phyloP scores from a whole-genome alignment of 208 protist species.

The Leishmania martiniquensis region DNA sequence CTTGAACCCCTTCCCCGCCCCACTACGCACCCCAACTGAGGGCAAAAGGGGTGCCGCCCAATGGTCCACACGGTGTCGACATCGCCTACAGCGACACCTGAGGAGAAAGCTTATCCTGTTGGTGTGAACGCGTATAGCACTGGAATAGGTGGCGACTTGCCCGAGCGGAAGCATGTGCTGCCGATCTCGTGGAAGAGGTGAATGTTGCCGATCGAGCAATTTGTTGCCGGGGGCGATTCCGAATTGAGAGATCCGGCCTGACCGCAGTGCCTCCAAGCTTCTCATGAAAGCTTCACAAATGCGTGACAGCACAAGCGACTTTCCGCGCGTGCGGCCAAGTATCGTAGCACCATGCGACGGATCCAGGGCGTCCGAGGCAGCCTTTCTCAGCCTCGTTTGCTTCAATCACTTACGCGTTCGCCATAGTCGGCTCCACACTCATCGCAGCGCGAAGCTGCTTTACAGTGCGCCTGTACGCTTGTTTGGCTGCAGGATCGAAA shows the following conservation, averaged over 20 bases:
- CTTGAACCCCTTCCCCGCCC: slow-evolving; percentile 28
- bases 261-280: slow-evolving; percentile 14
- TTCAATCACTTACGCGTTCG: too few relatives aligned
- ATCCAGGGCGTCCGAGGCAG: slow-evolving; percentile 7
- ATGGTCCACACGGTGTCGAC: slow-evolving; percentile 26
- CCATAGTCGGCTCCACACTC: not conserved
- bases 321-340: slow-evolving; percentile 24
- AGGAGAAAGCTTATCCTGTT: slow-evolving; percentile 39
- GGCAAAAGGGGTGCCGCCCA: slow-evolving; percentile 6
- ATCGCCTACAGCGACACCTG: slow-evolving; percentile 34
- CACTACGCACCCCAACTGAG: slow-evolving; percentile 7
- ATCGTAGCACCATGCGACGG: slow-evolving; percentile 18
- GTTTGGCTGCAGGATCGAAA: slow-evolving; percentile 24
- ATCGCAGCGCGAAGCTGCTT: slow-evolving; percentile 29
- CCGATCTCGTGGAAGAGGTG: not conserved
- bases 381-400: not conserved
- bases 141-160: not conserved
- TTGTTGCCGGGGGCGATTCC: not conserved
- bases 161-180: not conserved
- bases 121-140: not conserved
- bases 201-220: not conserved
- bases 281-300: slow-evolving; percentile 25
- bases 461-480: slow-evolving; percentile 42
- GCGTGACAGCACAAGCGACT: slow-evolving; percentile 30
- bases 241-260: slow-evolving; percentile 1